A percentile compares a stretch with the other conserved stretches of the same genome.
Conservation (phyloP, 331 rosid species). For the Stylosanthes scabra region DNA sequence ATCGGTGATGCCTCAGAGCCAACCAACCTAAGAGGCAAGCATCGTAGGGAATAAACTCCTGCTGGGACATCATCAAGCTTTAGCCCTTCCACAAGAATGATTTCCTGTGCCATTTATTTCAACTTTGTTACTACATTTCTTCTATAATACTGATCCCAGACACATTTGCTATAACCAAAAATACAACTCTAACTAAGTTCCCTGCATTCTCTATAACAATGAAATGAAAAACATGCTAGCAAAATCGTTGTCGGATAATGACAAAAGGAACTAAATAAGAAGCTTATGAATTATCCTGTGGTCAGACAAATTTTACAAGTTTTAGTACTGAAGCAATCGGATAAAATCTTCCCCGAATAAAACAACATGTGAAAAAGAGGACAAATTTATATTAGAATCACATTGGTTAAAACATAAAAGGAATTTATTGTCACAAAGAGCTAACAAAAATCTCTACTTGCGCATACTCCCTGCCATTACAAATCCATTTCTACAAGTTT, state of each 20-base stretch:
- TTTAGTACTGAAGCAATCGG: conserved; percentile 8
- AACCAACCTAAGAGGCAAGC: conserved; percentile 90
- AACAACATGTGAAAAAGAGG: conserved; percentile 9
- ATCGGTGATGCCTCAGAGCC: conserved; percentile 93
- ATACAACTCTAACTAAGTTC: no score
- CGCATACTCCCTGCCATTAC: conserved; percentile 11
- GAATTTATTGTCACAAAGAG: conserved; percentile 22
- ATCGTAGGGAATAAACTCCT: conserved; percentile 72
- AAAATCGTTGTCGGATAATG: neutral
- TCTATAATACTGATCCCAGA: conserved; percentile 15
- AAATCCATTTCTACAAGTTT: conserved; percentile 1
- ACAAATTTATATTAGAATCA: conserved; percentile 21
- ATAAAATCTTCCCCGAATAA: conserved; percentile 17
- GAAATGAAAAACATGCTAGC: conserved; percentile 23
- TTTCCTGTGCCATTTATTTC: conserved; percentile 65
- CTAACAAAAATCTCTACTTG: conserved; percentile 2
- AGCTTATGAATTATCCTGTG: neutral
- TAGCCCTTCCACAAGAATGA: conserved; percentile 90
- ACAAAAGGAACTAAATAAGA: neutral
- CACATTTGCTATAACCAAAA: neutral
- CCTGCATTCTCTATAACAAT: conserved; percentile 5
- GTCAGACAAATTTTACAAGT: conserved; percentile 15
- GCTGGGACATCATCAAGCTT: conserved; percentile 76
- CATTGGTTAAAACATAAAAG: conserved; percentile 14
- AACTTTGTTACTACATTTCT: conserved; percentile 30